phyloP scores from a whole-genome alignment of 2,329 filamentous ascomycete genomes.

The Cytospora leucostoma region DNA sequence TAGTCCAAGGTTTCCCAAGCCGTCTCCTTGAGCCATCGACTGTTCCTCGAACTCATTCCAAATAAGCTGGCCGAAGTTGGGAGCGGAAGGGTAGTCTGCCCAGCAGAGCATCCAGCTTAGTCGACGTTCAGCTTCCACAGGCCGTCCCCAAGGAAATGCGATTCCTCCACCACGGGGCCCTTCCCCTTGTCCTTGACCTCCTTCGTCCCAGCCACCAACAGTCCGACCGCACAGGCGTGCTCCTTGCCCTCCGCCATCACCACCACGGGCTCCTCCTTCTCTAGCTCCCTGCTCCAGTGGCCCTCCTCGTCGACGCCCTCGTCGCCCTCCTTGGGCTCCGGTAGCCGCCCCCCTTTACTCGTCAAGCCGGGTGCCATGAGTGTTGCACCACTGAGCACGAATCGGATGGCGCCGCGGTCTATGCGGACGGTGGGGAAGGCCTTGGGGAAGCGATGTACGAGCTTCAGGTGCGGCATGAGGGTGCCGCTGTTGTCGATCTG shows the following conservation, averaged over 20 bases:
- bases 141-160: conserved; percentile 92
- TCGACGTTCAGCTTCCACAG: conserved; percentile 73
- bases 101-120: conserved; percentile 34
- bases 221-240: conserved; percentile 84
- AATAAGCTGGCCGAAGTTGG: background rate
- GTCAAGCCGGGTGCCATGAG: conserved; percentile 97
- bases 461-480: conserved; percentile 81
- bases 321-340: conserved; percentile 49
- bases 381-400: conserved; percentile 89
- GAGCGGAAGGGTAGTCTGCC: background rate
- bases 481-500: conserved; percentile 71
- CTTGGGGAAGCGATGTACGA: conserved; percentile 87
- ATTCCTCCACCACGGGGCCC: conserved; percentile 89
- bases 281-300: conserved; percentile 66
- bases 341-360: conserved; percentile 76
- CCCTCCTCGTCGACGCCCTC: conserved; percentile 54
- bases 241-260: conserved; percentile 92
- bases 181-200: conserved; percentile 95
- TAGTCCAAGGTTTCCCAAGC: too few species aligned
- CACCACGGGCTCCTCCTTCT: conserved; percentile 81
- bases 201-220: conserved; percentile 79
- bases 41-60: background rate
- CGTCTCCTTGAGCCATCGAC: background rate
- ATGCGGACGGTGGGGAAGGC: conserved; percentile 85
- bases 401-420: conserved; percentile 93